A percentile compares a stretch with the other conserved stretches of the same genome.
phyloP scores from a whole-genome alignment of 2,329 filamentous ascomycete species.

The Scedosporium minutisporum region DNA sequence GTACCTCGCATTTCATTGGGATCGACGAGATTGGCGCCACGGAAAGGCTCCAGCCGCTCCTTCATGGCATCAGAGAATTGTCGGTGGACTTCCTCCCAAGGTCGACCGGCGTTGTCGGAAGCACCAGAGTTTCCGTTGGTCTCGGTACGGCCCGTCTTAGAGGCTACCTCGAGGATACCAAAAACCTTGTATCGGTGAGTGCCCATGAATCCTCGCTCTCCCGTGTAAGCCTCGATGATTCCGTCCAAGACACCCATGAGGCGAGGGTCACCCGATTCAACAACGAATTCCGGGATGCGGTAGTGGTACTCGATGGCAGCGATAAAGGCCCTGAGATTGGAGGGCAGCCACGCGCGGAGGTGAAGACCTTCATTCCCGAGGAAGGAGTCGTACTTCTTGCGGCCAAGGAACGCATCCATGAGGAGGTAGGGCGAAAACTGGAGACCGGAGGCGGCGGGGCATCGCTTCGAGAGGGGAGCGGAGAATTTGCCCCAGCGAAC shows the following conservation, averaged over 20 bases:
- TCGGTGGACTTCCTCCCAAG: conserved; percentile 40
- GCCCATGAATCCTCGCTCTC: conserved; percentile 47
- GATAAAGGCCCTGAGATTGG: conserved; percentile 45
- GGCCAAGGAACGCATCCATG: conserved; percentile 45
- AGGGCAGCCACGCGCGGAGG: conserved; percentile 42
- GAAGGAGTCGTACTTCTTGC: conserved; percentile 41
- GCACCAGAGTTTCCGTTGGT: conserved; percentile 42
- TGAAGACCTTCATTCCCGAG: conserved; percentile 42
- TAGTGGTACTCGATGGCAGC: conserved; percentile 46
- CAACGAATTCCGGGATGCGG: conserved; percentile 41
- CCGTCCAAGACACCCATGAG: conserved; percentile 44
- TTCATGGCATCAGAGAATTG: conserved; percentile 46
- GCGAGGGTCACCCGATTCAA: conserved; percentile 36
- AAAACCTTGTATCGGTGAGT: conserved; percentile 48
- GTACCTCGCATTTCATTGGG: conserved; percentile 45
- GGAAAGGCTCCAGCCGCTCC: conserved; percentile 39
- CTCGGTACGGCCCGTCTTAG: conserved; percentile 41
- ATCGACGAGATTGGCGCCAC: conserved; percentile 35
- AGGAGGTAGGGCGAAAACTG: conserved; percentile 43
- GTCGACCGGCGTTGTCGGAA: conserved; percentile 27
- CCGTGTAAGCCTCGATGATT: conserved; percentile 45
- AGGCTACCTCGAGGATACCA: conserved; percentile 43
- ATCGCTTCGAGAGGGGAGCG: conserved; percentile 37
- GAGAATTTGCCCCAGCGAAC: conserved; percentile 43
- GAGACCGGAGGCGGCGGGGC: conserved; percentile 39